Conservation (phyloP, 352 stramenopile genomes). For the Globisporangium abappressorium region DNA sequence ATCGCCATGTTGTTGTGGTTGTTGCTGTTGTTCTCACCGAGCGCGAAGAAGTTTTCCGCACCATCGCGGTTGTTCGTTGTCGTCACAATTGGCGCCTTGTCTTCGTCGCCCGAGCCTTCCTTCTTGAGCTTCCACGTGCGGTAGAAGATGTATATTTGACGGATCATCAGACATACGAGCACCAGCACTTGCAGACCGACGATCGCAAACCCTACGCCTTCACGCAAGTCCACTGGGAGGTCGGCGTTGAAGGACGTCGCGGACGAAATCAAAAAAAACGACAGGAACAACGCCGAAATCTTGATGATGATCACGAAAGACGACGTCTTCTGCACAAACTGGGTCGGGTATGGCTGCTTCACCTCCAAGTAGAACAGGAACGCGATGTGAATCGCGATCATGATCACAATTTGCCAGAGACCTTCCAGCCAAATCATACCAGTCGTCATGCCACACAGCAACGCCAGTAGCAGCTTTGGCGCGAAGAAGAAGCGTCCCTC, state of each 20-base stretch:
- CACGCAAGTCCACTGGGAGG: slow-evolving; percentile 68
- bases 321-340: slow-evolving; percentile 83
- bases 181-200: slow-evolving; percentile 79
- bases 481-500: slow-evolving; percentile 87
- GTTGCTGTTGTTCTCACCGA: slow-evolving; percentile 31
- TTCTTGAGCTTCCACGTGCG: slow-evolving; percentile 79
- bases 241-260: slow-evolving; percentile 62
- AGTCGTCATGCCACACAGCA: slow-evolving; percentile 77
- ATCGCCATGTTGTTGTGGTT: slow-evolving; percentile 28
- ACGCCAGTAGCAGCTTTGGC: slow-evolving; percentile 71
- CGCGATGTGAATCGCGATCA: slow-evolving; percentile 72
- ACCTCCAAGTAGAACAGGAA: slow-evolving; percentile 84
- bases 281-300: slow-evolving; percentile 81
- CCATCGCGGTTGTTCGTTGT: slow-evolving; percentile 49
- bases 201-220: slow-evolving; percentile 79
- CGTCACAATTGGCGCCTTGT: slow-evolving; percentile 52
- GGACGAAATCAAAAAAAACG: slow-evolving; percentile 76
- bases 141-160: slow-evolving; percentile 87
- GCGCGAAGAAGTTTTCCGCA: slow-evolving; percentile 48
- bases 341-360: slow-evolving; percentile 76
- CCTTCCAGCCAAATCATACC: slow-evolving; percentile 76
- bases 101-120: slow-evolving; percentile 44
- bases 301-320: slow-evolving; percentile 90
- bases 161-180: slow-evolving; percentile 76
- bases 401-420: slow-evolving; percentile 70